These are phyloP conservation scores for Isabelozyma rhagii DNA, from an alignment of 805 yeast species.

Conservation along the genomic window DNA sequence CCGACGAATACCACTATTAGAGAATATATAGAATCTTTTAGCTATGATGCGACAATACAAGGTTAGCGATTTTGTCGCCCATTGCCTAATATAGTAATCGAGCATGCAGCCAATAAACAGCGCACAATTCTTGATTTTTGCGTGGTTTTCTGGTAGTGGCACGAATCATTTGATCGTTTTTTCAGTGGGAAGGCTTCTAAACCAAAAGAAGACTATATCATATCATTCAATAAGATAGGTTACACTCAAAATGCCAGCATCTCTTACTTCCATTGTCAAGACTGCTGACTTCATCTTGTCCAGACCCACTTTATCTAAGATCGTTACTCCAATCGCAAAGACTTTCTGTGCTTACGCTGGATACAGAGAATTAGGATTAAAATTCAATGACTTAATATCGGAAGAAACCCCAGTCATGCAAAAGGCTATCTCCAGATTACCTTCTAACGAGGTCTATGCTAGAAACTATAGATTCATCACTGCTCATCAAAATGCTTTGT, in stretches of 20 bases:
- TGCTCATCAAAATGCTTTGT: constrained; percentile 83
- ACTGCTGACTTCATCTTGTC: constrained; percentile 75
- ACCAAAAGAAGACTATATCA: neutral
- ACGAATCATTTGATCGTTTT: neutral
- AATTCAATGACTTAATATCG: constrained; percentile 77
- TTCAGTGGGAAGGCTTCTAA: neutral
- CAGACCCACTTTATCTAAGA: constrained; percentile 72
- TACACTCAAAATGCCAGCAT: constrained; percentile 41
- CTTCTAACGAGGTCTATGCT: constrained; percentile 78
- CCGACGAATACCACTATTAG: constrained; percentile 65
- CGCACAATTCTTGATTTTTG: constrained; percentile 14
- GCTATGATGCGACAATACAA: neutral
- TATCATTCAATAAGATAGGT: neutral
- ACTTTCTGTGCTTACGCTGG: constrained; percentile 75
- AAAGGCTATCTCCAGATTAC: constrained; percentile 85
- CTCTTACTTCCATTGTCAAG: constrained; percentile 68
- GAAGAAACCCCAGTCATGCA: constrained; percentile 88
- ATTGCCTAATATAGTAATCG: constrained; percentile 23
- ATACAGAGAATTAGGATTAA: constrained; percentile 92
- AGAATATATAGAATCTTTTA: neutral
- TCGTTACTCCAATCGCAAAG: constrained; percentile 78
- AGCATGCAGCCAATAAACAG: constrained; percentile 22
- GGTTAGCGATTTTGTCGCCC: neutral
- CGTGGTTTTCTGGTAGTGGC: neutral
- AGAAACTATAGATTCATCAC: constrained; percentile 90